These are phyloP conservation scores for Didymella pomorum DNA, from an alignment of 2,329 filamentous ascomycete species.

Conservation along the genomic window DNA sequence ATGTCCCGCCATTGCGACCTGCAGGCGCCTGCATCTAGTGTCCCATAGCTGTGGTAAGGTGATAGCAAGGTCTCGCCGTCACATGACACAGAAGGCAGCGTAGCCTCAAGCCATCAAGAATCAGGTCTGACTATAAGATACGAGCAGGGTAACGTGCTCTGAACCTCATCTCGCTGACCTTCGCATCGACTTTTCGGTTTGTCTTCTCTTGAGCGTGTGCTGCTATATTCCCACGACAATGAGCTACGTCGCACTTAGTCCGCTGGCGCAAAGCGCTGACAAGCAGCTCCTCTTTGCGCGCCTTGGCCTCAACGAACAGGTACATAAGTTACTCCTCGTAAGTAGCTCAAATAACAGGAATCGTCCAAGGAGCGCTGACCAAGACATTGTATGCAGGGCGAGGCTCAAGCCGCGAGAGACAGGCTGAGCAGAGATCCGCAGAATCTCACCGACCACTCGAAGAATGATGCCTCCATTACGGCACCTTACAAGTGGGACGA, in stretches of 20 bases:
- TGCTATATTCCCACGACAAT: conserved; percentile 3
- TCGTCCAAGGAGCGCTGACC: conserved; percentile 17
- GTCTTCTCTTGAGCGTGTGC: conserved; percentile 13
- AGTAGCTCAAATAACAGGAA: conserved; percentile 12
- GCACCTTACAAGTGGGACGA: conserved; percentile 57
- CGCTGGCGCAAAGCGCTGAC: conserved; percentile 55
- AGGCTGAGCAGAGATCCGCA: conserved; percentile 51
- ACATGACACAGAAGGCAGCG: conserved; percentile 31
- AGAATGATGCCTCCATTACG: conserved; percentile 38
- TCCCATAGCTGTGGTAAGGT: conserved; percentile 27
- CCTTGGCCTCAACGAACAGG: conserved; percentile 52
- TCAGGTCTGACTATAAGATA: conserved; percentile 33
- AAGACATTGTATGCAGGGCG: conserved; percentile 44
- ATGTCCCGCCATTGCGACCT: conserved; percentile 27
- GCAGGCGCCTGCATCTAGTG: conserved; percentile 30
- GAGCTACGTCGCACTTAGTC: conserved; percentile 13
- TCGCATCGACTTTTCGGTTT: conserved; percentile 22
- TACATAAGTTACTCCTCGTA: conserved; percentile 58
- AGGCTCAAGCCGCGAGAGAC: conserved; percentile 53
- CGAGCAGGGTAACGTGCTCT: neutral
- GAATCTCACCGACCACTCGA: conserved; percentile 52
- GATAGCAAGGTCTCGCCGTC: conserved; percentile 31
- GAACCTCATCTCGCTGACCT: conserved; percentile 2
- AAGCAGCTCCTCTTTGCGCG: conserved; percentile 55
- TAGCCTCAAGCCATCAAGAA: conserved; percentile 18